Base-by-base conservation (phyloP, 495 filamentous ascomycete genomes). In the Cercophora newfieldiana region DNA sequence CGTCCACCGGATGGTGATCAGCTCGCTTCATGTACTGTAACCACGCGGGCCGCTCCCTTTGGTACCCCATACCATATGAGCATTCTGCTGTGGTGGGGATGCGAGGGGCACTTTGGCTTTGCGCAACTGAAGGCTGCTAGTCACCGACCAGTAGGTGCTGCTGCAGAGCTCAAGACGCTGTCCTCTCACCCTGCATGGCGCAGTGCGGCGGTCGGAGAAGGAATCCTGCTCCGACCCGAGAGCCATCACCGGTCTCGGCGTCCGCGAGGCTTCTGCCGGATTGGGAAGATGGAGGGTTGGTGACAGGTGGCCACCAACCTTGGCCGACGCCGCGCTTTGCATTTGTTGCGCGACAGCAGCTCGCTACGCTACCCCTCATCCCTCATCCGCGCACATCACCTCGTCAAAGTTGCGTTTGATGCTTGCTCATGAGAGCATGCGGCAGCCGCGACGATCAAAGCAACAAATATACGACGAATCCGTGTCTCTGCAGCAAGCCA, bases 31-130 rank as follows among this genome's bases (percentile, higher is more conserved):
- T 61, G 59, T 61, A 22, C 59, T 51, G 59, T 61, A 61, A 22
- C 59, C 59, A 51, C 21, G 59, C 37, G 59, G 59, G 59, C 47
- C 59, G 59, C 47, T 25, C 59, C 59, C 19, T 53, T 53, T 26
- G 50, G 50, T 22, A 53, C 37, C 37, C 37, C 37, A 44, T 8
- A 14, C 2, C 37, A 44, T n/a, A n/a, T n/a, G 18, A 14, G 37
- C 10, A 44, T 33, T 14, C 37, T 44, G 10, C 37, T 16, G 18
- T 8, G 37, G 18, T 16, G 10, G 37, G 3, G 12, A 44, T 44
- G 37, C 37, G 37, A 44, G 37, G 37, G 12, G 30, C 30, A 12
- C 30, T 33, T 4, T 12, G 30, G 5, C 30, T 33, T 33, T 33
- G 30, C n/a, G n/a, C n/a, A n/a, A n/a, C n/a, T n/a, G n/a, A n/a